Percentiles rank a stretch among this genome's conserved stretches.
Conservation (phyloP, 2,329 filamentous ascomycete genomes). For the Arthroderma uncinatum region DNA sequence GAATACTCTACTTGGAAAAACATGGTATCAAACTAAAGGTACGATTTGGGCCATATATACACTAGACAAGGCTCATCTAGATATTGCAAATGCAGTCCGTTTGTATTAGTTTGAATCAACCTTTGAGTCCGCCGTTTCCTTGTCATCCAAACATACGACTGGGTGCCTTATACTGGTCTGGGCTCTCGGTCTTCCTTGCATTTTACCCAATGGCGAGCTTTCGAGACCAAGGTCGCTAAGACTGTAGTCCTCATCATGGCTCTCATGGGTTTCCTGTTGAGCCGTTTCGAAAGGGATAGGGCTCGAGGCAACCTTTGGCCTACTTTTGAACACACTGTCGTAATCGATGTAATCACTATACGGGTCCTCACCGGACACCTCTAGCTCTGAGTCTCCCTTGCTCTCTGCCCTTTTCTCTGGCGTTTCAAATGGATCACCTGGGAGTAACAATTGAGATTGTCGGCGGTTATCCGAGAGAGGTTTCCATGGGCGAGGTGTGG, state of each 20-base stretch:
- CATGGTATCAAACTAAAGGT: background rate
- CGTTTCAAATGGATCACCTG: conserved; percentile 48
- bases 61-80: background rate
- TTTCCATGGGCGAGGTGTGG: conserved; percentile 17
- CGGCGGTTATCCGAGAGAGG: conserved; percentile 20
- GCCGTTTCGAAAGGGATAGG: conserved; percentile 38
- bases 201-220: conserved; percentile 10
- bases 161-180: background rate
- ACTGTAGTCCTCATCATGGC: conserved; percentile 6
- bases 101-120: background rate
- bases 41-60: background rate
- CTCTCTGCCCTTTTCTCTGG: conserved; percentile 28
- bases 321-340: conserved; percentile 71
- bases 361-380: background rate
- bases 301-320: conserved; percentile 69
- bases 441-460: conserved; percentile 33
- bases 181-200: background rate
- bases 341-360: conserved; percentile 57
- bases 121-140: background rate
- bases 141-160: background rate
- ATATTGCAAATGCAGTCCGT: background rate
- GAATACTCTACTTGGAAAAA: background rate
- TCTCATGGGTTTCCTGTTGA: conserved; percentile 7
- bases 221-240: conserved; percentile 6
- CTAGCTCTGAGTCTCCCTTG: background rate